A percentile compares a stretch with the other conserved stretches of the same genome.
These are phyloP conservation scores for Mycothermus thermophilus DNA, from an alignment of 495 filamentous ascomycete genomes.

Conservation along the genomic window DNA sequence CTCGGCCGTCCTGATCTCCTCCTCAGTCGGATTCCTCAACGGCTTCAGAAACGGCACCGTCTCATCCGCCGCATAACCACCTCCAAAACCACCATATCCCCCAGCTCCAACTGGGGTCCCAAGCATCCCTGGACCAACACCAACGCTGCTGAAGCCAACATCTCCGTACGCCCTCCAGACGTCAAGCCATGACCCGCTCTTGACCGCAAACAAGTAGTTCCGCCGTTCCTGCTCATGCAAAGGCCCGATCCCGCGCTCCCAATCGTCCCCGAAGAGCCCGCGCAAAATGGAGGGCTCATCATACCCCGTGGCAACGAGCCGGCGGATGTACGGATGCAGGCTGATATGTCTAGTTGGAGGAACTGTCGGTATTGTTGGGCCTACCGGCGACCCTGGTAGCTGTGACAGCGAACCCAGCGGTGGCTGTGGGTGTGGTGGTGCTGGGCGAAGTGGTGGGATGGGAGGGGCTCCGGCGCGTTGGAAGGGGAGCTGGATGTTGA, in stretches of 20 bases:
- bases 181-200: constrained; percentile 73
- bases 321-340: constrained; percentile 75
- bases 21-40: constrained; percentile 54
- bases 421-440: constrained; percentile 18
- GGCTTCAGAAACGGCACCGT: constrained; percentile 76
- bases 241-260: constrained; percentile 60
- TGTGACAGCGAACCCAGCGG: constrained; percentile 9
- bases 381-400: not conserved
- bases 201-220: constrained; percentile 91
- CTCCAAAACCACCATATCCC: too few relatives aligned
- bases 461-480: constrained; percentile 34
- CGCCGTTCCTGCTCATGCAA: constrained; percentile 81
- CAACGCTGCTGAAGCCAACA: too few relatives aligned
- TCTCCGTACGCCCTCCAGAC: constrained; percentile 91
- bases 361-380: not conserved
- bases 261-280: constrained; percentile 92
- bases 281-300: constrained; percentile 75
- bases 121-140: too few relatives aligned
- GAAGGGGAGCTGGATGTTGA: constrained; percentile 71
- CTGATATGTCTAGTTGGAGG: not conserved
- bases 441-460: constrained; percentile 10
- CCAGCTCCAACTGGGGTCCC: too few relatives aligned
- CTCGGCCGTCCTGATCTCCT: constrained; percentile 76
- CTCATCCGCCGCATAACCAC: too few relatives aligned
- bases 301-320: constrained; percentile 82